Evolutionary conservation across 1,284 basidiomycete genomes (phyloP), one percentile per base, ranked within the genome.

Genomic region (Pseudozyma flocculosa): DNA sequence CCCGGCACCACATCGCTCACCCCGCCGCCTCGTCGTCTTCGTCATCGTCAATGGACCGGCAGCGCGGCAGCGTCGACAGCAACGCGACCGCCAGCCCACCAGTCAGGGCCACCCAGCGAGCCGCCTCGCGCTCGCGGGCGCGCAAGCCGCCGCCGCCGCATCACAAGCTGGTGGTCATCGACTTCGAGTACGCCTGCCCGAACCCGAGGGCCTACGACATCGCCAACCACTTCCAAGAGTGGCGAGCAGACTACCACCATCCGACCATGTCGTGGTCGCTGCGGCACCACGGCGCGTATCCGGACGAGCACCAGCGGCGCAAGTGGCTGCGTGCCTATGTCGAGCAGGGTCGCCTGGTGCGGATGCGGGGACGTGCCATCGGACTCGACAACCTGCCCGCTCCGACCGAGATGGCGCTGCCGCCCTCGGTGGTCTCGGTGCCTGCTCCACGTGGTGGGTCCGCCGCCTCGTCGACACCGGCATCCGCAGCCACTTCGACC

Each of bases 191-290:
- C 24, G 66, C 69, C 9, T 62, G 64, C 18, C 71, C 73, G 13
- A 75, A 75, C 21, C 73, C 73, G 15, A 53, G 73, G 4, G 73
- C 56, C 14, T 75, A 68, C 40, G 73, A 75, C 47, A 72, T 77
- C 19, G 75, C 75, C 39, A 77, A 77, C 38, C 68, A 72, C 48
- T 77, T 77, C 40, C 67, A 72, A 40, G 75, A 77, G 42, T 75
- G 73, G 75, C 58, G 73, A 8, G 61, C 72, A 1, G 68, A 77
- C 50, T 77, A 77, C 38, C 58, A 74, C 24, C 63, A 72, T 23
- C 55, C 59, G 2, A 62, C 59, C 3, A 49, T 61, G 3, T 62
- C 65, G 7, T 77, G 75, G 75, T 68, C 64, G 4, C 45, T 72
- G 43, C 58, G 50, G 15, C 58, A 60, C 45, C 68, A 74, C 40